These are phyloP conservation scores for Colletotrichum limetticola DNA, from an alignment of 2,329 filamentous ascomycete species.

Conservation along the genomic window DNA sequence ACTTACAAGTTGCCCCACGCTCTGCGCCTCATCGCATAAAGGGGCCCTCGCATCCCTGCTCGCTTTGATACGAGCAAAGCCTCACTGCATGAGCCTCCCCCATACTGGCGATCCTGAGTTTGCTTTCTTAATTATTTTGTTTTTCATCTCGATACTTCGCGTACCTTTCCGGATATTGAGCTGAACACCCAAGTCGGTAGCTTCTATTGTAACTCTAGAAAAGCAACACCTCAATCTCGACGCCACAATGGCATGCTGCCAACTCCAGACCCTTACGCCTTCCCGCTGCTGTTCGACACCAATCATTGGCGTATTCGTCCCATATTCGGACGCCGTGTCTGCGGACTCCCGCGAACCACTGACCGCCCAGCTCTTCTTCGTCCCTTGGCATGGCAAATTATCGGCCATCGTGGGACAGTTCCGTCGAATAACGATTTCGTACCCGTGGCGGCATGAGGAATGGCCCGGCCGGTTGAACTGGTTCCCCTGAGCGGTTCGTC, in stretches of 20 bases:
- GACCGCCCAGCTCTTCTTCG: neutral
- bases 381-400: neutral
- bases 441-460: neutral
- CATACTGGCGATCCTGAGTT: constrained; percentile 11
- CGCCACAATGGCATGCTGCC: neutral
- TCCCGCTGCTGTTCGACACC: constrained; percentile 7
- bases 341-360: constrained; percentile 23
- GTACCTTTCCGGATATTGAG: neutral
- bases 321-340: constrained; percentile 16
- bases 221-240: constrained; percentile 16
- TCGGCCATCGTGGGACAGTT: neutral
- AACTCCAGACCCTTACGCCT: neutral
- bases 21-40: constrained; percentile 34
- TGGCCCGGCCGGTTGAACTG: neutral
- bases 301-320: neutral
- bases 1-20: neutral
- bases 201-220: neutral
- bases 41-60: constrained; percentile 25
- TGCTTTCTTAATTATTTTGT: neutral
- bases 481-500: constrained; percentile 22
- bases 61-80: constrained; percentile 24
- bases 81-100: constrained; percentile 28
- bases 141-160: neutral
- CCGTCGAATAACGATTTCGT: neutral
- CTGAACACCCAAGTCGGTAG: neutral